Evolutionary conservation across 108 stramenopile genomes (phyloP).

Genomic region (Cylindrotheca closterium): DNA sequence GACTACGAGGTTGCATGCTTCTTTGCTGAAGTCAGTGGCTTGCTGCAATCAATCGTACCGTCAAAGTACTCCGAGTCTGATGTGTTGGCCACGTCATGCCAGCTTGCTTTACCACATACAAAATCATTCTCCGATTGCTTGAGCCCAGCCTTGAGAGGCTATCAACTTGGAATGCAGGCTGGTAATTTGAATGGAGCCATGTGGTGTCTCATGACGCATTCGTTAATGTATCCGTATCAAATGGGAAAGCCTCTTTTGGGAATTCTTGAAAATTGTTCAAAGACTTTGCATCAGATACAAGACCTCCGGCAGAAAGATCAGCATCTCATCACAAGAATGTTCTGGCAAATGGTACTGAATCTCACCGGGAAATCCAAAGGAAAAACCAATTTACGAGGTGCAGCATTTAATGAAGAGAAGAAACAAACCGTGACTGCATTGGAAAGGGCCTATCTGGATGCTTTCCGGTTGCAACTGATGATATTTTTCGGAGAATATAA

Average conservation of each 20-base stretch:
- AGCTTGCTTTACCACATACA: not conserved
- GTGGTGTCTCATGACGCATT: not conserved
- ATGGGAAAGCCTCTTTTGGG: not conserved
- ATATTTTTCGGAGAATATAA: not conserved
- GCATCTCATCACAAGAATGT: not conserved
- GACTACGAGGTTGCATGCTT: not conserved
- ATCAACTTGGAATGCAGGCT: not conserved
- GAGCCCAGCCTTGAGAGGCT: not conserved
- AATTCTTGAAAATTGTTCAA: not conserved
- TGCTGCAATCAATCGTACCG: not conserved
- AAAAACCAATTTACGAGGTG: slow-evolving; percentile 1
- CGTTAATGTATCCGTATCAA: not conserved
- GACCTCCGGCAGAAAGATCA: slow-evolving; percentile 3
- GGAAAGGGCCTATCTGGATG: not conserved
- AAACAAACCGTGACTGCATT: not conserved
- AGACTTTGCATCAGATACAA: slow-evolving; percentile 2
- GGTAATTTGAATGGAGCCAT: not conserved
- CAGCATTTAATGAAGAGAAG: not conserved
- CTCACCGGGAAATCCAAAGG: slow-evolving; percentile 16
- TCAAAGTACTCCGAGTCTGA: not conserved
- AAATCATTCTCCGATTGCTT: not conserved
- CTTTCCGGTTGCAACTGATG: not conserved
- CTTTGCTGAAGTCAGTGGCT: not conserved
- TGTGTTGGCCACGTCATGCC: not conserved
- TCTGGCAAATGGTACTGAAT: slow-evolving; percentile 22